Conservation (phyloP, 305 asterid genomes). For the Rubia tinctorum region DNA sequence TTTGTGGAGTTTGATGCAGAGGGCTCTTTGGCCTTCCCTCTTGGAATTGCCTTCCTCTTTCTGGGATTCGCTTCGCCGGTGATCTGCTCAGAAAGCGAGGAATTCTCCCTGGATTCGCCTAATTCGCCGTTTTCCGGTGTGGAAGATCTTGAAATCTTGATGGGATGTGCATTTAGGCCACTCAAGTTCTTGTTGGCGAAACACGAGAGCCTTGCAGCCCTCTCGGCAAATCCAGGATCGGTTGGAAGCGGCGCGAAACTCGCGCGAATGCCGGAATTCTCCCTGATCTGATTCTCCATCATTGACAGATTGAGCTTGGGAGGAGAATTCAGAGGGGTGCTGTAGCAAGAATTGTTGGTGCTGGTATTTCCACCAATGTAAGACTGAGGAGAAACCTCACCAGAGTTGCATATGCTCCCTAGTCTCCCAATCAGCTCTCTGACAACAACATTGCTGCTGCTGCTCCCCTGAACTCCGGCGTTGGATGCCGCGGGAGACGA, state of each 20-base stretch:
- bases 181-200: slow-evolving; percentile 38
- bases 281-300: slow-evolving; percentile 40
- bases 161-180: slow-evolving; percentile 21
- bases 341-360: slow-evolving; percentile 52
- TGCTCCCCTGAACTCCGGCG: slow-evolving; percentile 14
- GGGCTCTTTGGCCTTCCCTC: slow-evolving; percentile 57
- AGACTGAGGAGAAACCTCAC: slow-evolving; percentile 49
- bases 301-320: slow-evolving; percentile 56
- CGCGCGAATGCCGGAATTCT: slow-evolving; percentile 28
- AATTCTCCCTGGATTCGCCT: slow-evolving; percentile 66
- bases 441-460: slow-evolving; percentile 34
- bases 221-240: slow-evolving; percentile 64
- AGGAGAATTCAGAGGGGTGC: slow-evolving; percentile 71
- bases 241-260: slow-evolving; percentile 39
- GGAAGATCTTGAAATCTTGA: slow-evolving; percentile 31
- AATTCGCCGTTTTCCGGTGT: slow-evolving; percentile 43
- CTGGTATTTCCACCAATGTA: slow-evolving; percentile 27
- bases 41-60: slow-evolving; percentile 61
- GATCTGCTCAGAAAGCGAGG: slow-evolving; percentile 72
- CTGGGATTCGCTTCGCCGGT: slow-evolving; percentile 45
- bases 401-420: slow-evolving; percentile 61
- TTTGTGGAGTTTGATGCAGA: slow-evolving; percentile 20
- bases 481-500: slow-evolving; percentile 44
- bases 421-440: slow-evolving; percentile 71
- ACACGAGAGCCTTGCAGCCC: slow-evolving; percentile 70